Evolutionary conservation across 306 rosid species (phyloP).

Genomic region (Lithocarpus polystachyus): DNA sequence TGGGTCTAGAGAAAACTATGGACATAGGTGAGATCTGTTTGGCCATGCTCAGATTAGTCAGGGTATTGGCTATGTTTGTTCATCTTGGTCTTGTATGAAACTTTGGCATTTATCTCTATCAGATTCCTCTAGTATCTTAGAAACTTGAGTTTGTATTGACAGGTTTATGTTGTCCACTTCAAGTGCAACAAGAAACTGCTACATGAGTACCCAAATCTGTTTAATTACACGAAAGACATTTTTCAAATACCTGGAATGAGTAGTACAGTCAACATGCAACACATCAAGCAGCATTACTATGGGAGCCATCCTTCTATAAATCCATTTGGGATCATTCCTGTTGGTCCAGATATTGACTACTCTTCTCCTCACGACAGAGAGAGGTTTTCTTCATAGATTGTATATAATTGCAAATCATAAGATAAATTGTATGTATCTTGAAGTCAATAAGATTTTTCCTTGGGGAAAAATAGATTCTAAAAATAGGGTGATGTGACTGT

Average conservation of each 20-base stretch:
- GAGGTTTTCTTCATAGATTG: slow-evolving; percentile 53
- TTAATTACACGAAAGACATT: slow-evolving; percentile 80
- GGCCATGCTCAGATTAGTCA: background rate
- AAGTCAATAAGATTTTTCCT: background rate
- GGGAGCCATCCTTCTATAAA: slow-evolving; percentile 89
- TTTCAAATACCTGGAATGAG: slow-evolving; percentile 75
- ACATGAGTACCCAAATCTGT: slow-evolving; percentile 75
- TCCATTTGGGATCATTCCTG: slow-evolving; percentile 76
- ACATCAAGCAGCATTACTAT: slow-evolving; percentile 73
- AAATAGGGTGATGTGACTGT: background rate
- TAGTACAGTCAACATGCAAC: slow-evolving; percentile 73
- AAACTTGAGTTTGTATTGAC: slow-evolving; percentile 7
- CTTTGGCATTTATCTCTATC: background rate
- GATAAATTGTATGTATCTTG: background rate
- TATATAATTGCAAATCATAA: background rate
- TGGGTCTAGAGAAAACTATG: background rate
- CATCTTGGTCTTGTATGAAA: background rate
- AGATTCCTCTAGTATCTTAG: background rate
- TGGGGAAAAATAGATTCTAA: background rate
- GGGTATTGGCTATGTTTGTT: background rate
- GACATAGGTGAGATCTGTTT: background rate
- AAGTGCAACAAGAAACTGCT: slow-evolving; percentile 90
- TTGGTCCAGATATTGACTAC: slow-evolving; percentile 65
- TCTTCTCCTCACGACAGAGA: slow-evolving; percentile 69
- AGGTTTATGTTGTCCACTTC: slow-evolving; percentile 93